Percentiles rank a stretch among this genome's conserved stretches.
Conservation (phyloP, 2,329 filamentous ascomycete genomes). For the Colletotrichum cereale region DNA sequence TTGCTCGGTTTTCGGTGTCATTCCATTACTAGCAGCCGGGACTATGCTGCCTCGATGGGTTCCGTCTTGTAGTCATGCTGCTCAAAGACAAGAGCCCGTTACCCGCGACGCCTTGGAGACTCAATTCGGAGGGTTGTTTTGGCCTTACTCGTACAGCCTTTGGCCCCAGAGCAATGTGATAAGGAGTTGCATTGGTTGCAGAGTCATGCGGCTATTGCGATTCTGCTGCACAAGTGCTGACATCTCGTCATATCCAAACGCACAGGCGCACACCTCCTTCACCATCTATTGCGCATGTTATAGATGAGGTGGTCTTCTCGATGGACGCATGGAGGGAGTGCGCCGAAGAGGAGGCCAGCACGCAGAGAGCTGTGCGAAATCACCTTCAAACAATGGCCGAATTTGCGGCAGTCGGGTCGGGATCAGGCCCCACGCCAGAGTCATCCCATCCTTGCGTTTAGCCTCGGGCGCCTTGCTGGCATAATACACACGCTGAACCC, state of each 20-base stretch:
- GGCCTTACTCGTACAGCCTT: conserved; percentile 14
- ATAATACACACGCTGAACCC: not conserved
- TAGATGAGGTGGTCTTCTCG: conserved; percentile 7
- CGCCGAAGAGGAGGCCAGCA: conserved; percentile 2
- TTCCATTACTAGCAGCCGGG: conserved; percentile 21
- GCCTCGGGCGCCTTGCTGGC: not conserved
- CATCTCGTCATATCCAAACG: conserved; percentile 32
- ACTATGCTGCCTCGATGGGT: conserved; percentile 16
- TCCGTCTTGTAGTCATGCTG: conserved; percentile 16
- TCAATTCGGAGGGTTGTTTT: not conserved
- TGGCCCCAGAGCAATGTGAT: conserved; percentile 26
- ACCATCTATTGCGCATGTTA: conserved; percentile 23
- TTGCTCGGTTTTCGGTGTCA: conserved; percentile 20
- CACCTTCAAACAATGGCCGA: not conserved
- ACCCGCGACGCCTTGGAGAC: not conserved
- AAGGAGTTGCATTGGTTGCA: conserved; percentile 25
- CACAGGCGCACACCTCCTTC: conserved; percentile 33
- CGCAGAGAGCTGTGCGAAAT: not conserved
- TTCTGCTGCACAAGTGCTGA: conserved; percentile 39
- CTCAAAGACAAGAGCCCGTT: conserved; percentile 1
- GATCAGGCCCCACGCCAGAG: not conserved
- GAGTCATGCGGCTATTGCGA: conserved; percentile 38
- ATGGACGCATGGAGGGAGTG: not conserved
- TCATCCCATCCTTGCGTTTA: not conserved
- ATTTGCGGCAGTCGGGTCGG: not conserved